Percentiles rank a stretch among this genome's conserved stretches.
These are phyloP conservation scores for Neotropicomus parvogracilis DNA, from an alignment of 1,284 basidiomycete genomes.

Conservation along the genomic window DNA sequence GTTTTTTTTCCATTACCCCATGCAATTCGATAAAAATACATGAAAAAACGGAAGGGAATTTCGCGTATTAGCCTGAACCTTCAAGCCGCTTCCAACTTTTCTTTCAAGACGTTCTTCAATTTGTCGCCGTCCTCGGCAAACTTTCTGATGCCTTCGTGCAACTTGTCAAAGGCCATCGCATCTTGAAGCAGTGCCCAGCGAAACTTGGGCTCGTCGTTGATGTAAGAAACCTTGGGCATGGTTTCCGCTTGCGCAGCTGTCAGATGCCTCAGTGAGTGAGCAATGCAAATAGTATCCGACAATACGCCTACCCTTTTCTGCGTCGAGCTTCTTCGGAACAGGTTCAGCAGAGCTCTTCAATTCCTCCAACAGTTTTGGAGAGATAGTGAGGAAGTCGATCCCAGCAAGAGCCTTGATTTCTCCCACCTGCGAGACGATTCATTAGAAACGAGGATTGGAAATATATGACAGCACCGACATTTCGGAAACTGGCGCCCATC, in stretches of 20 bases:
- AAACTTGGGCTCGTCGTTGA: slow-evolving; percentile 96
- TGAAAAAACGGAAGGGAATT: too few relatives aligned
- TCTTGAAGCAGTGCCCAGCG: slow-evolving; percentile 90
- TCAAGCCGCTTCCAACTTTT: slow-evolving; percentile 59
- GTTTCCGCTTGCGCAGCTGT: slow-evolving; percentile 58
- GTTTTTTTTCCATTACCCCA: too few relatives aligned
- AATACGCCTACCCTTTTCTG: slow-evolving; percentile 50
- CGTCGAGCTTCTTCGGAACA: slow-evolving; percentile 84
- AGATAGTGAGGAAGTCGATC: slow-evolving; percentile 95
- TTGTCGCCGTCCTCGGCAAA: slow-evolving; percentile 94
- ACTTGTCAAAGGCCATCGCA: slow-evolving; percentile 93
- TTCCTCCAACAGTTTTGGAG: slow-evolving; percentile 88
- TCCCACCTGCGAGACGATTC: slow-evolving; percentile 51
- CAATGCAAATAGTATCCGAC: slow-evolving; percentile 1
- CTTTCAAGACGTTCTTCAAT: slow-evolving; percentile 79
- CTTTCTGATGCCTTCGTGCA: slow-evolving; percentile 95
- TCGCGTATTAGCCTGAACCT: too few relatives aligned
- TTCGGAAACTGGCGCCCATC: slow-evolving; percentile 99
- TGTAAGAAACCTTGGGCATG: slow-evolving; percentile 77
- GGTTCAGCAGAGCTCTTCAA: slow-evolving; percentile 77
- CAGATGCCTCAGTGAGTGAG: neutral
- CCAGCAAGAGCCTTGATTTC: slow-evolving; percentile 96
- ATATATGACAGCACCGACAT: too few relatives aligned
- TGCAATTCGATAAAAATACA: too few relatives aligned
- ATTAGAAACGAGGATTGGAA: slow-evolving; percentile 23